A percentile compares a stretch with the other conserved stretches of the same genome.
These are phyloP conservation scores for Rhododendron kiyosumense DNA, from an alignment of 148 eudicot genomes.

Conservation along the genomic window DNA sequence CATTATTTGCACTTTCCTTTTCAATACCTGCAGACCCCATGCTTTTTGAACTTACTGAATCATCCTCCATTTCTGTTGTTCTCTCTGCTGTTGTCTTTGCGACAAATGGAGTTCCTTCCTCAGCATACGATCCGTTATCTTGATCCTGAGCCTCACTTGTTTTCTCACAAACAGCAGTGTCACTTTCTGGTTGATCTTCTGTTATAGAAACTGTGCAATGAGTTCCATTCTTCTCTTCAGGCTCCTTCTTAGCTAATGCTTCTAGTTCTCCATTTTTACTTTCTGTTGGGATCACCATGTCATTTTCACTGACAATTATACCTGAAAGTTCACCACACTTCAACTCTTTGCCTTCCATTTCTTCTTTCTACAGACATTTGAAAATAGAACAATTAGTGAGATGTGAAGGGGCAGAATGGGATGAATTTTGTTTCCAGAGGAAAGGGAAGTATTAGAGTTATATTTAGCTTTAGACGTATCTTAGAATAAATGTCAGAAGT, in stretches of 20 bases:
- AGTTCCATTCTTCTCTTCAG: background rate
- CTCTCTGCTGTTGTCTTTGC: constrained; percentile 3
- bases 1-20: background rate
- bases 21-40: background rate
- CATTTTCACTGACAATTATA: background rate
- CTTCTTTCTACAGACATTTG: constrained; percentile 16
- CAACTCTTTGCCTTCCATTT: constrained; percentile 12
- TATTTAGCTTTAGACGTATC: background rate
- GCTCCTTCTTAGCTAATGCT: background rate
- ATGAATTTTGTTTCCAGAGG: background rate
- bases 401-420: background rate
- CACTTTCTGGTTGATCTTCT: constrained; percentile 4
- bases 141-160: constrained; percentile 8
- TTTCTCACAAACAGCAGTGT: background rate
- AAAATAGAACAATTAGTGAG: background rate
- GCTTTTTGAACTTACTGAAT: background rate
- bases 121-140: background rate
- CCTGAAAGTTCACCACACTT: background rate
- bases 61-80: background rate
- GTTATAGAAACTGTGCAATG: background rate
- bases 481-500: background rate
- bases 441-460: background rate
- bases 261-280: background rate
- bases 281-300: background rate
- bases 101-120: background rate